These are phyloP conservation scores for Pisolithus orientalis DNA, from an alignment of 768 basidiomycete species.

Conservation along the genomic window DNA sequence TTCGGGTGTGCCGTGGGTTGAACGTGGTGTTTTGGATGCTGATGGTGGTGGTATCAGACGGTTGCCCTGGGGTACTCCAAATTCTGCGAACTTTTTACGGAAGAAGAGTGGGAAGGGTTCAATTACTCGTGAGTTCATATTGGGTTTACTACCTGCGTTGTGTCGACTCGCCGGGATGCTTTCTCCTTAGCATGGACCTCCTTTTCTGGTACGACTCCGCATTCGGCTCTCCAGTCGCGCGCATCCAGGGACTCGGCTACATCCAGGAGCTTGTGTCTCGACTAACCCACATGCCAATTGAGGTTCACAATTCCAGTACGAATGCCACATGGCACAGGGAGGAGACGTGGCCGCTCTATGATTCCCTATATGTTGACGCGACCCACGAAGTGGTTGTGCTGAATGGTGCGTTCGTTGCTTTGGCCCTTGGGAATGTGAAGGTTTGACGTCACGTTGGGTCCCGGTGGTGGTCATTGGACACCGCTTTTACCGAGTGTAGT, in stretches of 20 bases:
- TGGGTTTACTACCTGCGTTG: not conserved
- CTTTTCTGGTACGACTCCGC: constrained; percentile 53
- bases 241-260: constrained; percentile 74
- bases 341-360: constrained; percentile 63
- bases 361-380: constrained; percentile 80
- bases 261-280: constrained; percentile 80
- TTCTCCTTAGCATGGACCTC: constrained; percentile 14
- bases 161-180: no score
- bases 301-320: constrained; percentile 70
- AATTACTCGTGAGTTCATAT: constrained; percentile 61
- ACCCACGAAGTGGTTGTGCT: constrained; percentile 89
- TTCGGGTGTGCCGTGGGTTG: not conserved
- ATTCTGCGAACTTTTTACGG: constrained; percentile 87
- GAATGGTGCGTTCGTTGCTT: constrained; percentile 47
- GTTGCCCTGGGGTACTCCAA: constrained; percentile 88
- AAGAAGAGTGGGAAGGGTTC: constrained; percentile 92
- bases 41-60: constrained; percentile 44
- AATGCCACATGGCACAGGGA: constrained; percentile 74
- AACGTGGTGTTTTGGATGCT: not conserved
- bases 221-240: constrained; percentile 77
- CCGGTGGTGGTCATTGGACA: not conserved
- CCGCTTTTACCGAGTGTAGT: not conserved
- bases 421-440: not conserved
- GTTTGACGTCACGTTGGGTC: not conserved
- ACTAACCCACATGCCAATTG: constrained; percentile 69